Base-by-base conservation (phyloP, 2,329 filamentous ascomycete genomes). In the Lachnellula suecica region DNA sequence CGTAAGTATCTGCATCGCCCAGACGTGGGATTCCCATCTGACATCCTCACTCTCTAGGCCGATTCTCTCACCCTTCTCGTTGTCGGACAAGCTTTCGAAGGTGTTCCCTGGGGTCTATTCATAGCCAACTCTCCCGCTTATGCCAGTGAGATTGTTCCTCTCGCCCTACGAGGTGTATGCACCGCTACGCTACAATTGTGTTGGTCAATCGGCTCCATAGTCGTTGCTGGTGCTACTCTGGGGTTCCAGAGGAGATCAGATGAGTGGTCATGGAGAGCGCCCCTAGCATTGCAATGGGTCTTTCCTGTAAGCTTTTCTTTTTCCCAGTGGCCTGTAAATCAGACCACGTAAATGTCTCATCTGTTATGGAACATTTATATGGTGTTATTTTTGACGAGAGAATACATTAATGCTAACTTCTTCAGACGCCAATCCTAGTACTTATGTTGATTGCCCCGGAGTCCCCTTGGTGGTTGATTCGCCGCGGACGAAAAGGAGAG, bases 181-280 rank as follows among this genome's bases (percentile, higher is more conserved):
- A 85, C 82, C 2, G 78, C 81, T 68, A 85, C 81, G 76, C 61
- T 85, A 67, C 82, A 85, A 70, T 84, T 85, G 81, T 82, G 81
- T 71, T 85, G 82, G 82, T 78, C 81, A 17, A 79, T 85, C 63
- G 82, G 82, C 23, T 67, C 70, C 31, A 85, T 85, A 64, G 82
- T 85, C 52, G 82, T 85, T 22, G 78, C 74, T 27, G 81, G 69
- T 53, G 74, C 81, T 54, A 79, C 78, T 47, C 52, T 60, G 77
- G 77, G 59, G 61, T 78, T 51, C 76, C 75, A n/a, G n/a, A n/a
- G n/a, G n/a, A n/a, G n/a, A n/a, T n/a, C n/a, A n/a, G n/a, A n/a
- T n/a, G n/a, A n/a, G n/a, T n/a, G n/a, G n/a, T n/a, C n/a, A n/a
- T n/a, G n/a, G n/a, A n/a, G n/a, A n/a, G n/a, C n/a, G n/a, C n/a